A percentile compares a stretch with the other conserved stretches of the same genome.
phyloP scores from a whole-genome alignment of 2,329 filamentous ascomycete species.

The Apiospora sp. region DNA sequence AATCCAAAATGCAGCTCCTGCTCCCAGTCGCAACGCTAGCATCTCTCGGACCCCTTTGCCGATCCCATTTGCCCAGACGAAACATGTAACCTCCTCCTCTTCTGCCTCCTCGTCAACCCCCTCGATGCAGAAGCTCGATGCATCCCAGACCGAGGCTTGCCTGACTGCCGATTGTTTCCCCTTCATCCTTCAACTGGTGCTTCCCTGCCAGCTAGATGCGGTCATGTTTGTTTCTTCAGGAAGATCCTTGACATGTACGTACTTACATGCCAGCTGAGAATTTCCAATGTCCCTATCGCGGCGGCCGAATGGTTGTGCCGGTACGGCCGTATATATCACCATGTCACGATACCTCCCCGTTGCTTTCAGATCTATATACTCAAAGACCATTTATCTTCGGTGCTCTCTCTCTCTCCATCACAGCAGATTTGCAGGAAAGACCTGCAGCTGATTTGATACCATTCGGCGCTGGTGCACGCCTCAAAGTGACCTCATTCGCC shows the following conservation, averaged over 20 bases:
- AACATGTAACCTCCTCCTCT: background rate
- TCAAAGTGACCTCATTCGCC: background rate
- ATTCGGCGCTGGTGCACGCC: background rate
- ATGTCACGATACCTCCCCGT: too few species aligned
- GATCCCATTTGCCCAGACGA: constrained; percentile 1
- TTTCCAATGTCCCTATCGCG: too few species aligned
- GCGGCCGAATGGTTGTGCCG: too few species aligned
- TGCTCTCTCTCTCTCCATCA: background rate
- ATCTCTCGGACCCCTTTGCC: constrained; percentile 11
- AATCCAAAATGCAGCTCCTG: background rate
- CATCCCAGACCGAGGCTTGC: background rate
- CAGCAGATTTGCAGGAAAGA: background rate
- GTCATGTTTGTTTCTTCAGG: background rate
- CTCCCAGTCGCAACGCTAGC: constrained; percentile 11
- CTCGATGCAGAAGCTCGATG: background rate
- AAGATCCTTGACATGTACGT: background rate
- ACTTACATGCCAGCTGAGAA: background rate
- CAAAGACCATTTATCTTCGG: background rate
- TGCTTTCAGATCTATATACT: background rate
- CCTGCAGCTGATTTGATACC: background rate
- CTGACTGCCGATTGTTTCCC: constrained; percentile 2
- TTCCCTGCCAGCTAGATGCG: background rate
- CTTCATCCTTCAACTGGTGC: background rate
- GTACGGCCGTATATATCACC: background rate
- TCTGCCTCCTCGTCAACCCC: background rate